Conservation (phyloP, 768 basidiomycete species). For the Boletus rufocinnamomeus region DNA sequence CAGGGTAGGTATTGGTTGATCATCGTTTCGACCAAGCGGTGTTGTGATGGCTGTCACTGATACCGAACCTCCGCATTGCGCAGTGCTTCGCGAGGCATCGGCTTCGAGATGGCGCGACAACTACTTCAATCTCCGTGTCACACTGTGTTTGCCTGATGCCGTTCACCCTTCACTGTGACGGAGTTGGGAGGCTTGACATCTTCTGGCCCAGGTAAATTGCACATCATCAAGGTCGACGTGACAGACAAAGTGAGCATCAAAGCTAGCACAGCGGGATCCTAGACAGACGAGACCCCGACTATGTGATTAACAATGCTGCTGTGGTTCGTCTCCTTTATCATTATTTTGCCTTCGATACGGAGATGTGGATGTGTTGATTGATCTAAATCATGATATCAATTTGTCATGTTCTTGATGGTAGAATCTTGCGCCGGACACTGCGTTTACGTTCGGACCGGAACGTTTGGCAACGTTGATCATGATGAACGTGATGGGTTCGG, state of each 20-base stretch:
- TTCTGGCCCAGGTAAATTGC: slow-evolving; percentile 27
- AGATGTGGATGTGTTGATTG: background rate
- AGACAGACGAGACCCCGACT: slow-evolving; percentile 35
- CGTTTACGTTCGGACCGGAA: slow-evolving; percentile 25
- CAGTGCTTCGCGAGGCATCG: too few relatives aligned
- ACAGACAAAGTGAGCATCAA: slow-evolving; percentile 28
- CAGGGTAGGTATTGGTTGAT: background rate
- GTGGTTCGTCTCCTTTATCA: slow-evolving; percentile 28
- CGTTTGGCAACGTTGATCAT: slow-evolving; percentile 20
- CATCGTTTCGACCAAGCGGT: background rate
- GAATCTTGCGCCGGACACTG: slow-evolving; percentile 25
- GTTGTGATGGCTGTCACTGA: background rate
- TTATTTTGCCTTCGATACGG: background rate
- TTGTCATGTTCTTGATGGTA: slow-evolving; percentile 1
- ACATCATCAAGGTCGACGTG: slow-evolving; percentile 35
- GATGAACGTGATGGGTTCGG: slow-evolving; percentile 34
- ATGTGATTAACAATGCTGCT: slow-evolving; percentile 39
- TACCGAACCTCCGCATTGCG: too few relatives aligned
- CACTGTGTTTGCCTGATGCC: background rate
- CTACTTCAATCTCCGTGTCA: slow-evolving; percentile 1
- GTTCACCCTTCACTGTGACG: background rate
- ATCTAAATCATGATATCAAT: background rate
- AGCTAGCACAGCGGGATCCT: slow-evolving; percentile 24
- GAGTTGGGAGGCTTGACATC: background rate
- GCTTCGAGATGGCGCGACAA: background rate